Percentiles rank a stretch among this genome's conserved stretches.
phyloP scores from a whole-genome alignment of 257 asterid genomes.

The Solanum bukasovii region DNA sequence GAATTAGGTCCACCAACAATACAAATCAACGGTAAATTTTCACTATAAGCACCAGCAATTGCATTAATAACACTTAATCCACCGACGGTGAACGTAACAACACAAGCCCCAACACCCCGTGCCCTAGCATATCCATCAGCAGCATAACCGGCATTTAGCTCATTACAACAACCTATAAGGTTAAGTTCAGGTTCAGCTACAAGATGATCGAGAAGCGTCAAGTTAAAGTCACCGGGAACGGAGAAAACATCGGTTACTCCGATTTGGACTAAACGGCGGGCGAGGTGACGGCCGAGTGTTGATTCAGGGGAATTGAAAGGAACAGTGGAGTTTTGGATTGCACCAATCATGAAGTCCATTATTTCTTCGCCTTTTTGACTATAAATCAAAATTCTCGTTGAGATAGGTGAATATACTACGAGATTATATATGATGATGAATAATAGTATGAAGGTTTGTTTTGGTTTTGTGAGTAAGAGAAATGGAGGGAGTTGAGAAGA shows the following conservation, averaged over 20 bases:
- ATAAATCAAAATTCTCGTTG: too few relatives aligned
- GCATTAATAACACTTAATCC: too few relatives aligned
- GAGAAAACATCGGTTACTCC: slow-evolving; percentile 59
- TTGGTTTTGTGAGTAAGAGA: neutral
- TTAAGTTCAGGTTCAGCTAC: slow-evolving; percentile 75
- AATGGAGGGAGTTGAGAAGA: neutral
- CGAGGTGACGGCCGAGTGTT: slow-evolving; percentile 73
- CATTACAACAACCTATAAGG: slow-evolving; percentile 75
- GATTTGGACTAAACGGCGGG: slow-evolving; percentile 71
- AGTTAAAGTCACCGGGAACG: slow-evolving; percentile 70
- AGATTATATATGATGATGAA: neutral
- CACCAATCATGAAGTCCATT: slow-evolving; percentile 53
- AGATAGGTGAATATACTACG: too few relatives aligned
- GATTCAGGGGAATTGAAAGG: slow-evolving; percentile 35
- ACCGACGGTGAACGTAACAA: too few relatives aligned
- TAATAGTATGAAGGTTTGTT: neutral
- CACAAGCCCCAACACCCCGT: slow-evolving; percentile 29
- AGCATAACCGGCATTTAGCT: slow-evolving; percentile 78
- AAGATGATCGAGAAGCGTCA: slow-evolving; percentile 63
- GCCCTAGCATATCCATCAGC: slow-evolving; percentile 84
- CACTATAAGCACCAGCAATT: too few relatives aligned
- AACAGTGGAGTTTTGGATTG: slow-evolving; percentile 22
- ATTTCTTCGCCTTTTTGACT: too few relatives aligned
- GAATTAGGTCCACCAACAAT: too few relatives aligned
- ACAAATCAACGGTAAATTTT: too few relatives aligned